Evolutionary conservation across 1,139 yeast species (phyloP).

Genomic region (Blastobotrys malaysiensis): DNA sequence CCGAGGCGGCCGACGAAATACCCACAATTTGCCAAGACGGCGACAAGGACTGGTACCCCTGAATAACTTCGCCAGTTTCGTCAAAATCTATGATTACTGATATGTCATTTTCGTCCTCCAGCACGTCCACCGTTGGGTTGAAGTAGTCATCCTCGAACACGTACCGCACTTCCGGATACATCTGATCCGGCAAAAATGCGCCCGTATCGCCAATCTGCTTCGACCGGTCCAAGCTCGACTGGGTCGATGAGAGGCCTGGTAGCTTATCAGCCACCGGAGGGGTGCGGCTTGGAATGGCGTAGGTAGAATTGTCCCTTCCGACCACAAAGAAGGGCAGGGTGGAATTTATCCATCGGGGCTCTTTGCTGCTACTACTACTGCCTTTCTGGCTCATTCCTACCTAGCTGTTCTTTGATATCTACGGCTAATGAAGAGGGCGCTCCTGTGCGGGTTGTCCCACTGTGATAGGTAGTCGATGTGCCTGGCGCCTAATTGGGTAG

Average conservation of each 20-base stretch:
- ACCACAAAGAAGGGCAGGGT: conserved; percentile 26
- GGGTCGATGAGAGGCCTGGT: not conserved
- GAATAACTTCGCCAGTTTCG: conserved; percentile 28
- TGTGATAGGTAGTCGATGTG: no score
- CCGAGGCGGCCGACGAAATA: conserved; percentile 17
- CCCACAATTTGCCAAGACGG: conserved; percentile 36
- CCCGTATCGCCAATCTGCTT: conserved; percentile 1
- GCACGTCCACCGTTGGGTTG: conserved; percentile 32
- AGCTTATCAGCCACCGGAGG: not conserved
- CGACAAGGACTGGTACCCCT: conserved; percentile 31
- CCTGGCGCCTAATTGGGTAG: not conserved
- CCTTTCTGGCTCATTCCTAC: not conserved
- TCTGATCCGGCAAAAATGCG: conserved; percentile 6
- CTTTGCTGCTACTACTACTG: not conserved
- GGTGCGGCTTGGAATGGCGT: conserved; percentile 1
- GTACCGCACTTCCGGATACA: conserved; percentile 36
- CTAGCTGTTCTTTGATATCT: not conserved
- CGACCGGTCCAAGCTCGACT: not conserved
- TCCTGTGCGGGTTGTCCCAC: no score
- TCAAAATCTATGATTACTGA: conserved; percentile 36
- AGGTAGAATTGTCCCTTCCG: conserved; percentile 17
- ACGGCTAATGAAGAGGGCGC: not conserved
- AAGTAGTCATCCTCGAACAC: conserved; percentile 37
- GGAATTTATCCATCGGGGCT: conserved; percentile 18
- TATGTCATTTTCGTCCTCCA: conserved; percentile 28